These are phyloP conservation scores for Pilasporangium apinafurcum DNA, from an alignment of 352 stramenopile species.

Conservation along the genomic window DNA sequence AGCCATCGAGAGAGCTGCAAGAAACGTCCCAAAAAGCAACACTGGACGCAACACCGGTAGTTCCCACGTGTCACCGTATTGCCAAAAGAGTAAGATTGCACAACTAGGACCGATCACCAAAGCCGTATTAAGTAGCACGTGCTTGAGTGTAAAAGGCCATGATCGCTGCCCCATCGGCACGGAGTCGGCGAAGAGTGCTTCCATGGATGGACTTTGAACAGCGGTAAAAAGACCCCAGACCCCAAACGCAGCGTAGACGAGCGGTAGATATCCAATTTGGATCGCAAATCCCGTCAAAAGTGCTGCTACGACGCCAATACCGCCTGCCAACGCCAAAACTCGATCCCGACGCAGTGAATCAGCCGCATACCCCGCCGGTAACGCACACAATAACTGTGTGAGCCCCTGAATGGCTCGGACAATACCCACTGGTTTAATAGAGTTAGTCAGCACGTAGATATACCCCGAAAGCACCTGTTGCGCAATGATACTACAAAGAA, in stretches of 20 bases:
- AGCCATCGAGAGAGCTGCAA: slow-evolving; percentile 51
- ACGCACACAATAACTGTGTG: slow-evolving; percentile 37
- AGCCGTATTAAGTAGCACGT: slow-evolving; percentile 47
- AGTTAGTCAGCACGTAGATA: slow-evolving; percentile 46
- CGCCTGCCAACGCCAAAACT: slow-evolving; percentile 29
- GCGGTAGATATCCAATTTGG: slow-evolving; percentile 24
- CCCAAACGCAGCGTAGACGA: slow-evolving; percentile 59
- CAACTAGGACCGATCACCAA: slow-evolving; percentile 46
- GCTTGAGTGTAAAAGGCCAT: slow-evolving; percentile 72
- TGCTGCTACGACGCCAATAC: slow-evolving; percentile 27
- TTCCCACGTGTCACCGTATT: slow-evolving; percentile 76
- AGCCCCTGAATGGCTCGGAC: slow-evolving; percentile 45
- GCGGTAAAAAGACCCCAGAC: slow-evolving; percentile 80
- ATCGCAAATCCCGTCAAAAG: slow-evolving; percentile 38
- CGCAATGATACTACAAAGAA: slow-evolving; percentile 30
- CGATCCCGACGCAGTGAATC: slow-evolving; percentile 50
- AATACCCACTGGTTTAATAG: slow-evolving; percentile 32
- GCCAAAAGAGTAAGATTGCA: slow-evolving; percentile 58
- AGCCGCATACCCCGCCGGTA: slow-evolving; percentile 48
- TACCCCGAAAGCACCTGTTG: slow-evolving; percentile 57
- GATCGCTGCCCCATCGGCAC: slow-evolving; percentile 60
- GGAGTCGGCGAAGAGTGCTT: slow-evolving; percentile 84
- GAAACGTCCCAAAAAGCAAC: slow-evolving; percentile 52
- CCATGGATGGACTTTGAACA: slow-evolving; percentile 63
- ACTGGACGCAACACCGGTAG: slow-evolving; percentile 50